A percentile compares a stretch with the other conserved stretches of the same genome.
These are phyloP conservation scores for Plectosphaerella plurivora DNA, from an alignment of 2,329 filamentous ascomycete species.

Conservation along the genomic window DNA sequence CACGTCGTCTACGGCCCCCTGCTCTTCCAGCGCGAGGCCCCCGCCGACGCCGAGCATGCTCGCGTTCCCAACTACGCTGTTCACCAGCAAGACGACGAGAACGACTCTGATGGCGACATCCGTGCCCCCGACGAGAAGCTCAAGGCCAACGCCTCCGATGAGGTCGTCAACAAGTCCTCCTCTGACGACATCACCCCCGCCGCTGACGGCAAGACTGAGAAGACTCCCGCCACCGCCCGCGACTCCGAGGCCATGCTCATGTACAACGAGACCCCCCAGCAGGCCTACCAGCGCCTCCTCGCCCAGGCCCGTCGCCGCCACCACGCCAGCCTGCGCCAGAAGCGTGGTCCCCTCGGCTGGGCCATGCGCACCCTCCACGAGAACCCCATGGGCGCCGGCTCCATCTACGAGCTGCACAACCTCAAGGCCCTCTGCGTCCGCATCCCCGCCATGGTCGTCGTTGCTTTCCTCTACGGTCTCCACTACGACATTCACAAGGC, in stretches of 20 bases:
- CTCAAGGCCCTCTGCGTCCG: constrained; percentile 59
- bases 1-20: constrained; percentile 58
- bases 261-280: constrained; percentile 54
- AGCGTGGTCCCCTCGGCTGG: constrained; percentile 68
- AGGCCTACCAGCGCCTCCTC: constrained; percentile 59
- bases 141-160: constrained; percentile 15
- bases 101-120: constrained; percentile 18
- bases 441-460: constrained; percentile 62
- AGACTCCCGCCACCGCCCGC: constrained; percentile 29
- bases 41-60: constrained; percentile 45
- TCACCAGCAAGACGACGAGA: constrained; percentile 58
- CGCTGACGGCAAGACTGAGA: constrained; percentile 30
- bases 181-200: constrained; percentile 31
- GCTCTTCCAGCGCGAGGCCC: constrained; percentile 54
- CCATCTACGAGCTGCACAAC: constrained; percentile 72
- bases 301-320: constrained; percentile 51
- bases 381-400: constrained; percentile 68
- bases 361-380: constrained; percentile 74
- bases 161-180: constrained; percentile 18
- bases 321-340: constrained; percentile 58
- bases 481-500: constrained; percentile 81
- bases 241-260: constrained; percentile 41
- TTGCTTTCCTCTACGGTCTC: constrained; percentile 64
- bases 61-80: constrained; percentile 72
- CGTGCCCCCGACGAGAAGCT: neutral